Conservation (phyloP, 768 basidiomycete species). For the Rhodotorula sphaerocarpa region DNA sequence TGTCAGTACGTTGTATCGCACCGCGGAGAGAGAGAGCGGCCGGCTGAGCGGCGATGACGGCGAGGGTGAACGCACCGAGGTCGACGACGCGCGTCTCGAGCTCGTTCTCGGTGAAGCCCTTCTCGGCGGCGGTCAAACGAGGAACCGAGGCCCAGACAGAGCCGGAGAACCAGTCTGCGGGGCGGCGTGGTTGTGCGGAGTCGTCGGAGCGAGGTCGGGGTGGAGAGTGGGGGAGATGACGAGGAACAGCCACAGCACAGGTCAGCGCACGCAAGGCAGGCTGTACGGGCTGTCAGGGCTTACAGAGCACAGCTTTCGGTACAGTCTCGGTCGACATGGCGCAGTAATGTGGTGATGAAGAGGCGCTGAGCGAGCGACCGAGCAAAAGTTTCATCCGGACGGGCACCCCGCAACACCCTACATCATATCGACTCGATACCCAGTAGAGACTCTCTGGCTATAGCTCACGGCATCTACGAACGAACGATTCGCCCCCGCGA, state of each 20-base stretch:
- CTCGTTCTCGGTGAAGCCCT: slow-evolving; percentile 25
- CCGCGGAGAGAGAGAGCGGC: not conserved
- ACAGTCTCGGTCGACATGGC: not conserved
- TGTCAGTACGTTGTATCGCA: not conserved
- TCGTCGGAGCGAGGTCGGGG: not conserved
- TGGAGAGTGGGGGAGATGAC: not conserved
- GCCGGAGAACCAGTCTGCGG: slow-evolving; percentile 16
- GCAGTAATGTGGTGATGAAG: too few relatives aligned
- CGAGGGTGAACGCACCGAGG: slow-evolving; percentile 4
- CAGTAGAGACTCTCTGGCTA: too few relatives aligned
- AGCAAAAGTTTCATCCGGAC: too few relatives aligned
- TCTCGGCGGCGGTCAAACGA: slow-evolving; percentile 20
- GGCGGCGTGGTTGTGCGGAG: too few relatives aligned
- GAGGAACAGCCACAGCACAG: too few relatives aligned
- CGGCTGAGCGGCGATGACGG: not conserved
- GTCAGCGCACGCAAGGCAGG: too few relatives aligned
- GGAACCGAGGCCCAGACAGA: slow-evolving; percentile 23
- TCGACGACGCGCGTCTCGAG: slow-evolving; percentile 23
- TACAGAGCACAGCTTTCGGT: slow-evolving; percentile 3
- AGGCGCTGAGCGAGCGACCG: too few relatives aligned
- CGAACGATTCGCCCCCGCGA: too few relatives aligned
- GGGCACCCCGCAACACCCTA: too few relatives aligned
- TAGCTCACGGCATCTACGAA: too few relatives aligned
- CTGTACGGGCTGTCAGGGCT: not conserved
- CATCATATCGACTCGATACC: too few relatives aligned